phyloP scores from a whole-genome alignment of 495 filamentous ascomycete genomes.

The Pseudoneurospora amorphoporcata region DNA sequence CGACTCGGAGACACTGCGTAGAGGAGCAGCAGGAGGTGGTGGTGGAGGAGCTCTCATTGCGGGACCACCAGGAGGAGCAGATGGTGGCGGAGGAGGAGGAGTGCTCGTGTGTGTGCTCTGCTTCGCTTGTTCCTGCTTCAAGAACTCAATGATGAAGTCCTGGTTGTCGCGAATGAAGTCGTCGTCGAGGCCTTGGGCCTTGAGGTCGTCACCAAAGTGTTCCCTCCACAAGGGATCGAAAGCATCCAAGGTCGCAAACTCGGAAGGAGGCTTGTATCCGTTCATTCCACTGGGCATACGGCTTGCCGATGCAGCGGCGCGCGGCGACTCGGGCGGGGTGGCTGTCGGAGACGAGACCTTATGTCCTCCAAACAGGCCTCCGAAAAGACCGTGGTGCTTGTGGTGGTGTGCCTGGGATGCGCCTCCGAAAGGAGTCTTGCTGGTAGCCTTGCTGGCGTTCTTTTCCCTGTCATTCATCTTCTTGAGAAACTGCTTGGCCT shows the following conservation, averaged over 20 bases:
- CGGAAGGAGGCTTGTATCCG: constrained; percentile 27
- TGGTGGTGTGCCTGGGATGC: constrained; percentile 29
- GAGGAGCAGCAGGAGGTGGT: constrained; percentile 34
- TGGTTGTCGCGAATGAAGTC: constrained; percentile 87
- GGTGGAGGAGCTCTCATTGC: constrained; percentile 45
- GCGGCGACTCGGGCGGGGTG: constrained; percentile 41
- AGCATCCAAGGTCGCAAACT: constrained; percentile 63
- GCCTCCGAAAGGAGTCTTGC: constrained; percentile 64
- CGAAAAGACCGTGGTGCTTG: constrained; percentile 42
- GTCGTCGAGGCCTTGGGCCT: constrained; percentile 80
- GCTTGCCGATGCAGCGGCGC: constrained; percentile 36
- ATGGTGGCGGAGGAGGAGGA: constrained; percentile 46
- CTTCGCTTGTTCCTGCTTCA: constrained; percentile 66
- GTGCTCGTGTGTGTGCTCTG: constrained; percentile 35
- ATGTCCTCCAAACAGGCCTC: constrained; percentile 61
- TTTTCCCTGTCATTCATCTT: constrained; percentile 93
- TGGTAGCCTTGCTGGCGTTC: constrained; percentile 79
- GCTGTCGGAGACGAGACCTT: constrained; percentile 49
- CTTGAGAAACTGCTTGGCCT: constrained; percentile 87
- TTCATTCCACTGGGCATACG: constrained; percentile 34
- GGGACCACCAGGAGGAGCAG: constrained; percentile 24
- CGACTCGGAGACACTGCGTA: constrained; percentile 23
- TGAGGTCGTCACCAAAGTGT: constrained; percentile 68
- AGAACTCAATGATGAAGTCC: constrained; percentile 89
- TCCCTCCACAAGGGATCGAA: constrained; percentile 76